These are phyloP conservation scores for Fomitopsis pinicola DNA, from an alignment of 1,284 basidiomycete genomes.

Conservation along the genomic window DNA sequence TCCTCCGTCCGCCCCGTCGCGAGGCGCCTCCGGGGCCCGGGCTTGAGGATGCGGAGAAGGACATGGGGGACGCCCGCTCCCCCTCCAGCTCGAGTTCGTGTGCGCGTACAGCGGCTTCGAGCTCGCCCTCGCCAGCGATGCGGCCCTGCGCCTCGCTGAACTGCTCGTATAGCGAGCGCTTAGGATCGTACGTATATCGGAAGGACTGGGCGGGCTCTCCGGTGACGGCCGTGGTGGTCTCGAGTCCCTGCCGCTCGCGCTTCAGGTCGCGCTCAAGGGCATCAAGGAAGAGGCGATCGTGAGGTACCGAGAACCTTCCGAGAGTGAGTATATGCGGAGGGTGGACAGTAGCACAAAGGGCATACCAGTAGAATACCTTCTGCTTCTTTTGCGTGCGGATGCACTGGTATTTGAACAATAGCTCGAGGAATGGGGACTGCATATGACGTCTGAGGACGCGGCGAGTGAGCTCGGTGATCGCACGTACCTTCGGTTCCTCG, in stretches of 20 bases:
- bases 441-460: background rate
- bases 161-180: slow-evolving; percentile 83
- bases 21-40: background rate
- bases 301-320: slow-evolving; percentile 76
- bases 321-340: background rate
- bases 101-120: slow-evolving; percentile 45
- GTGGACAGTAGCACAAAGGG: slow-evolving; percentile 5
- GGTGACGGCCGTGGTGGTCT: slow-evolving; percentile 72
- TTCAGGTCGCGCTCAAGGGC: slow-evolving; percentile 91
- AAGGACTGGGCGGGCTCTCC: slow-evolving; percentile 82
- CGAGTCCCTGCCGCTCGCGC: slow-evolving; percentile 83
- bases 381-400: slow-evolving; percentile 96
- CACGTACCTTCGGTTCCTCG: slow-evolving; percentile 83
- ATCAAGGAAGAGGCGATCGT: slow-evolving; percentile 93
- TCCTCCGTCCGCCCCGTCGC: background rate
- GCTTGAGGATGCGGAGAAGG: background rate
- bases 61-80: background rate
- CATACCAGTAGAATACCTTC: slow-evolving; percentile 90
- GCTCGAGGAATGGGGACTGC: slow-evolving; percentile 82
- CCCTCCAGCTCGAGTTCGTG: background rate
- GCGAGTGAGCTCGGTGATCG: background rate
- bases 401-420: slow-evolving; percentile 91
- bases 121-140: slow-evolving; percentile 52
- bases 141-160: slow-evolving; percentile 58
- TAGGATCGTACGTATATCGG: slow-evolving; percentile 69